Evolutionary conservation across 345 rosid genomes (phyloP).

Genomic region (Abelmoschus esculentus): DNA sequence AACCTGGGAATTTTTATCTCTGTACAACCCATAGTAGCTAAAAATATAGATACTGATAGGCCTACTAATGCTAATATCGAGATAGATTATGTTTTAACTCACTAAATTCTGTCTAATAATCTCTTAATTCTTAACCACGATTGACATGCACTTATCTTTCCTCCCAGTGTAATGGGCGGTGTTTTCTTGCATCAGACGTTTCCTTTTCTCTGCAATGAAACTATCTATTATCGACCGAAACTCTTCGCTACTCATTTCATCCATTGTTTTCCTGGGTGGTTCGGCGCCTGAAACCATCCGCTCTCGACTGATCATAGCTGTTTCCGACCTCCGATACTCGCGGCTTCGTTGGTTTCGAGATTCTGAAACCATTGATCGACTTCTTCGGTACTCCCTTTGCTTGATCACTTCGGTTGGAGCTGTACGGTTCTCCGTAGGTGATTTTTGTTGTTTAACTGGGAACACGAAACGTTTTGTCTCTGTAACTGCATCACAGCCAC

Average conservation of each 20-base stretch:
- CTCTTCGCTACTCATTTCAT: slow-evolving; percentile 28
- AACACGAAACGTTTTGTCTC: slow-evolving; percentile 1
- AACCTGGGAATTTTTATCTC: background rate
- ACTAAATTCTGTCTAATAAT: background rate
- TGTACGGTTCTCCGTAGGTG: background rate
- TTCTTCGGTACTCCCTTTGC: background rate
- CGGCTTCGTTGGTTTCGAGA: background rate
- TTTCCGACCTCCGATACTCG: slow-evolving; percentile 11
- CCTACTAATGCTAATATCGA: slow-evolving; percentile 7
- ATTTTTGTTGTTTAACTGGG: background rate
- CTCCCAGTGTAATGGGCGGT: background rate
- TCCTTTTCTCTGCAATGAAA: slow-evolving; percentile 21
- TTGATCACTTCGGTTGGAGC: background rate
- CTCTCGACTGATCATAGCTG: background rate
- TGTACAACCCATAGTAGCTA: background rate
- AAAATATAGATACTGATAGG: background rate
- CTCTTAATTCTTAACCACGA: background rate
- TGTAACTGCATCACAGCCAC: background rate
- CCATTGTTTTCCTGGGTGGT: slow-evolving; percentile 17
- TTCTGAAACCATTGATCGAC: slow-evolving; percentile 8
- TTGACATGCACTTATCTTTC: slow-evolving; percentile 3
- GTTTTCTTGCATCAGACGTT: background rate
- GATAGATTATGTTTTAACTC: background rate
- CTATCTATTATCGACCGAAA: slow-evolving; percentile 23
- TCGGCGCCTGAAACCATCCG: background rate